A percentile compares a stretch with the other conserved stretches of the same genome.
These are phyloP conservation scores for Heracleum sosnowskyi DNA, from an alignment of 129 eudicot species.

Conservation along the genomic window DNA sequence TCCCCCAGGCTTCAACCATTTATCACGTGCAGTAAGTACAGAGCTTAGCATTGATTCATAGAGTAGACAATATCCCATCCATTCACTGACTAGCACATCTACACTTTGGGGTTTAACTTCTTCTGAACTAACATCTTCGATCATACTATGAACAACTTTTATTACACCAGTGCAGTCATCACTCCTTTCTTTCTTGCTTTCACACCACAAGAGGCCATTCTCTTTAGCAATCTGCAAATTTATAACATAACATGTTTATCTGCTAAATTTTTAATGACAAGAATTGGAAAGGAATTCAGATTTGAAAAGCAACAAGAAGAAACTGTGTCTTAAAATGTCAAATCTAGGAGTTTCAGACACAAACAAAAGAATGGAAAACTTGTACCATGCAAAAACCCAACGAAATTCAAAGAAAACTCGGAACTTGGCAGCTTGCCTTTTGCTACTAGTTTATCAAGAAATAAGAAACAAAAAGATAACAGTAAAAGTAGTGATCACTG, in stretches of 20 bases:
- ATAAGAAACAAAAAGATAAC: no score
- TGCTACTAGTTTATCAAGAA: no score
- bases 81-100: constrained; percentile 85
- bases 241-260: background rate
- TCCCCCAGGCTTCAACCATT: constrained; percentile 94
- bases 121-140: constrained; percentile 58
- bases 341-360: background rate
- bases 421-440: background rate
- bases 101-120: constrained; percentile 53
- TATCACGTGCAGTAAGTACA: constrained; percentile 83
- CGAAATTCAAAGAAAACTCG: no score
- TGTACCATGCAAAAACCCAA: background rate
- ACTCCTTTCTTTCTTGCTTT: constrained; percentile 14
- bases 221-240: constrained; percentile 69
- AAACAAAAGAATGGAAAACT: background rate
- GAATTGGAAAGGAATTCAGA: background rate
- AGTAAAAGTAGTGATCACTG: background rate
- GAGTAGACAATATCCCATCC: constrained; percentile 98
- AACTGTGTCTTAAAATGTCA: background rate
- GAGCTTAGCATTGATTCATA: constrained; percentile 92
- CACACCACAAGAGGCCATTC: constrained; percentile 44
- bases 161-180: constrained; percentile 34
- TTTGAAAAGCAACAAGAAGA: background rate
- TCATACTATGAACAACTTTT: constrained; percentile 74
- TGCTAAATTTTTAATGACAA: background rate